Evolutionary conservation across 2,329 filamentous ascomycete genomes (phyloP).

Genomic region (Pseudonectria buxi): DNA sequence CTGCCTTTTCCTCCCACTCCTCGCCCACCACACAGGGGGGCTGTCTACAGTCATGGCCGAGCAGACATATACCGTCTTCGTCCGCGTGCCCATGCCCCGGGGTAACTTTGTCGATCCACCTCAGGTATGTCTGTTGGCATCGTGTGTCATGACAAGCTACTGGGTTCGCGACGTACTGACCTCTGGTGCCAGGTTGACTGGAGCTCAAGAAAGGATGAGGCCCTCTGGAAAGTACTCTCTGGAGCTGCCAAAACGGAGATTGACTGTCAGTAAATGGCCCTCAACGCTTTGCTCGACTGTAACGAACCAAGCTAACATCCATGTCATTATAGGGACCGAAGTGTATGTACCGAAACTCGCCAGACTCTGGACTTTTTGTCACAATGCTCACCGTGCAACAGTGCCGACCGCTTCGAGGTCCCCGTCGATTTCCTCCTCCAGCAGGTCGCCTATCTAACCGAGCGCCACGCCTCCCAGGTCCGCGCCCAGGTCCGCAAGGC

Average conservation of each 20-base stretch:
- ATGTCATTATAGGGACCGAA: slow-evolving; percentile 55
- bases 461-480: slow-evolving; percentile 83
- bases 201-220: slow-evolving; percentile 79
- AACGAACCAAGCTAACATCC: slow-evolving; percentile 12
- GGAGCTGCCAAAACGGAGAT: slow-evolving; percentile 75
- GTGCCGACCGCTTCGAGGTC: slow-evolving; percentile 73
- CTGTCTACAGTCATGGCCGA: slow-evolving; percentile 37
- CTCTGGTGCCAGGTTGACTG: slow-evolving; percentile 63
- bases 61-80: slow-evolving; percentile 66
- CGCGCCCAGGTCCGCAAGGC: slow-evolving; percentile 82
- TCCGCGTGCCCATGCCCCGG: slow-evolving; percentile 82
- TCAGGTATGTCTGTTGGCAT: slow-evolving; percentile 50
- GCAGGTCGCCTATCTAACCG: slow-evolving; percentile 89
- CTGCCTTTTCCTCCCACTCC: slow-evolving; percentile 2
- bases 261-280: slow-evolving; percentile 59
- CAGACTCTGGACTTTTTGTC: slow-evolving; percentile 2
- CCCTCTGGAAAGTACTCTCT: slow-evolving; percentile 84
- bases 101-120: slow-evolving; percentile 87
- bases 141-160: slow-evolving; percentile 9
- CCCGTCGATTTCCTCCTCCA: slow-evolving; percentile 83
- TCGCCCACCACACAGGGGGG: slow-evolving; percentile 2
- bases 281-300: not conserved
- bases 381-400: slow-evolving; percentile 27
- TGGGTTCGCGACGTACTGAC: slow-evolving; percentile 16
- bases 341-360: slow-evolving; percentile 48